These are phyloP conservation scores for Blastocystis sp. DNA, from an alignment of 352 stramenopile genomes.

Conservation along the genomic window DNA sequence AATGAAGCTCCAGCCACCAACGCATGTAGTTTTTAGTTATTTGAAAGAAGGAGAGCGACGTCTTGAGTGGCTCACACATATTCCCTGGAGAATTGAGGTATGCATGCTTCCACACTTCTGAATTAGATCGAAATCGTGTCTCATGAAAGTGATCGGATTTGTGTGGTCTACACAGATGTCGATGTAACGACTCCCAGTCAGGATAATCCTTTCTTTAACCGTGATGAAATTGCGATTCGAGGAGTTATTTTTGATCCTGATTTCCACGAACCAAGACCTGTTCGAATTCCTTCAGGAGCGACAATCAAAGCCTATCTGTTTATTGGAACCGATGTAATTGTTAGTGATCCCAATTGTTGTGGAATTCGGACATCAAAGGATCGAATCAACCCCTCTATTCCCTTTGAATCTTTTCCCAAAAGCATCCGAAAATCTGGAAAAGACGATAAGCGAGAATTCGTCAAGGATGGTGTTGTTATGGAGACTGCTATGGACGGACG, in stretches of 20 bases:
- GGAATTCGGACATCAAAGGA: neutral
- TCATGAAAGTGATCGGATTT: neutral
- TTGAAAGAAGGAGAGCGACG: neutral
- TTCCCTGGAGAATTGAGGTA: conserved; percentile 55
- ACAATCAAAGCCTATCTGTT: conserved; percentile 2
- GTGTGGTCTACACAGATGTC: neutral
- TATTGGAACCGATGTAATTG: neutral
- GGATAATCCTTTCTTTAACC: neutral
- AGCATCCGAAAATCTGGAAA: neutral
- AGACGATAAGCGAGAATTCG: neutral
- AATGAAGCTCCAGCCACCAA: conserved; percentile 30
- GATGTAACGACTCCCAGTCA: neutral
- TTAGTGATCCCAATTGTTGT: neutral
- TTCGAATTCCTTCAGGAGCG: neutral
- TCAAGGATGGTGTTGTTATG: too few species aligned
- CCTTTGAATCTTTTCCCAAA: neutral
- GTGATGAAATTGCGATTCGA: conserved; percentile 19
- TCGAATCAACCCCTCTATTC: neutral
- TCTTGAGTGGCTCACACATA: neutral
- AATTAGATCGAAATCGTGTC: conserved; percentile 1
- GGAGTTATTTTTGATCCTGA: neutral
- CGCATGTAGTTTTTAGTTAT: conserved; percentile 13
- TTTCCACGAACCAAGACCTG: neutral
- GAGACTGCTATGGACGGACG: neutral
- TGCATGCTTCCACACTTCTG: neutral